Evolutionary conservation across 2,329 filamentous ascomycete species (phyloP).

Genomic region (Alternaria consortialis): DNA sequence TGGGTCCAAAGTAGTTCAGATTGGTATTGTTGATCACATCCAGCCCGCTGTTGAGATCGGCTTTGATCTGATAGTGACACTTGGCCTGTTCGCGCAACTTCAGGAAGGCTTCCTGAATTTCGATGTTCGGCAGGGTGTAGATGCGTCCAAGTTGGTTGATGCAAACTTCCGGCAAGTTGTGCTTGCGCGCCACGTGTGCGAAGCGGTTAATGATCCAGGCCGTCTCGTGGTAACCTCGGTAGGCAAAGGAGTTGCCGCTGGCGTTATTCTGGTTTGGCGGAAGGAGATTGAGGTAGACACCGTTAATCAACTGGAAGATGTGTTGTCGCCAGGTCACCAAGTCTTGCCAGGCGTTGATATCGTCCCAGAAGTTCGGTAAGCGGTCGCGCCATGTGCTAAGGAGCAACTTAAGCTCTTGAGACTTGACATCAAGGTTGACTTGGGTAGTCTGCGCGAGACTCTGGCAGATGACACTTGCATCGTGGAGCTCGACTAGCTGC

Average conservation of each 20-base stretch:
- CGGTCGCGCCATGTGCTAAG: conserved; percentile 95
- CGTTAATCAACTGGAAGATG: conserved; percentile 97
- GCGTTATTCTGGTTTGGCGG: conserved; percentile 79
- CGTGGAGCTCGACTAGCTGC: conserved; percentile 94
- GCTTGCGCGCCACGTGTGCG: conserved; percentile 95
- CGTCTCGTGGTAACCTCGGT: conserved; percentile 96
- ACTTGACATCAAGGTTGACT: conserved; percentile 89
- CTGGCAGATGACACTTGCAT: conserved; percentile 94
- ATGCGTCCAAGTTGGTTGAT: conserved; percentile 97
- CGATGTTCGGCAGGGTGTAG: conserved; percentile 98
- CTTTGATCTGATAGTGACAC: conserved; percentile 96
- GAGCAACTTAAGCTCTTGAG: conserved; percentile 91
- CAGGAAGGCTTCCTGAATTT: conserved; percentile 98
- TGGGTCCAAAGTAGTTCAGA: conserved; percentile 93
- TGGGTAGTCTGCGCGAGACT: conserved; percentile 87
- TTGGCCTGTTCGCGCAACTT: conserved; percentile 99
- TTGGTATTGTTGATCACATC: conserved; percentile 99
- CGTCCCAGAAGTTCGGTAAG: conserved; percentile 97
- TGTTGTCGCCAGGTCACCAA: conserved; percentile 99
- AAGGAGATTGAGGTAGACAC: conserved; percentile 85
- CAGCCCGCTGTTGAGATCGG: conserved; percentile 88
- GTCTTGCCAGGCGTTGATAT: conserved; percentile 99
- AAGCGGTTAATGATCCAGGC: conserved; percentile 99
- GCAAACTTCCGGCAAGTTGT: conserved; percentile 95
- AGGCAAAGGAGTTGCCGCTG: conserved; percentile 91